Base-by-base conservation (phyloP, 176 grass and related monocot species). In the Ensete ventricosum region DNA sequence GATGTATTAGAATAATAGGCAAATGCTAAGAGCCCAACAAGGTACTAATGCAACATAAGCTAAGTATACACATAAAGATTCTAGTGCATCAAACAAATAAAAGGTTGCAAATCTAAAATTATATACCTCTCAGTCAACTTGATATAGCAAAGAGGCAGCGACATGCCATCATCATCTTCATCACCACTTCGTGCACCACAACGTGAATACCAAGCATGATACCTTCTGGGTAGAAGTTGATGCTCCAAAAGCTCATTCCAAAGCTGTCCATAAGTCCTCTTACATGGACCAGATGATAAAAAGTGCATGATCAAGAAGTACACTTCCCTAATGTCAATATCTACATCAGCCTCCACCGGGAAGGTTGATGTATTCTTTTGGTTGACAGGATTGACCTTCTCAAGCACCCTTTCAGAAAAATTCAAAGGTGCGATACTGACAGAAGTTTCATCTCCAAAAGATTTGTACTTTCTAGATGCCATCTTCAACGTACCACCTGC, bases 221-320 rank as follows among this genome's bases (percentile, higher is more conserved):
- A 93, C 87, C 95, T 90, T 86, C 95, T 93, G 82, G 95, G 95
- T 70, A 98, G 76, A 54, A 98, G 69, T 55, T 89, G 84, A 79
- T 98, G 88, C 65, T 98, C 95, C 51, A 87, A 64, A 50, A 98
- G 87, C 75, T 98, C 95, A 76, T 89, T 98, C 78, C 88, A 91
- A 4, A 98, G 71, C 74, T 91, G 86, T 34, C 78, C 79, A 63
- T 79, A 73, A 19, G 90, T 93, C 62, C 85, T 82, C 76, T 93
- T 98, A 78, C 89, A 98, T 76, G 90, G 95, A 73, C 95, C 90
- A 80, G 75, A 73, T 51, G 95, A 98, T 74, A 98, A 72, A 83
- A 98, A 93, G 83, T 98, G 95, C 84, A 93, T 93, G 25, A 98
- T 98, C 82, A 93, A 81, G 76, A 98, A 98, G 84, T 98, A 93